Percentiles rank a stretch among this genome's conserved stretches.
Evolutionary conservation across 345 rosid species (phyloP).

Genomic region (Aquilaria yunnanensis): DNA sequence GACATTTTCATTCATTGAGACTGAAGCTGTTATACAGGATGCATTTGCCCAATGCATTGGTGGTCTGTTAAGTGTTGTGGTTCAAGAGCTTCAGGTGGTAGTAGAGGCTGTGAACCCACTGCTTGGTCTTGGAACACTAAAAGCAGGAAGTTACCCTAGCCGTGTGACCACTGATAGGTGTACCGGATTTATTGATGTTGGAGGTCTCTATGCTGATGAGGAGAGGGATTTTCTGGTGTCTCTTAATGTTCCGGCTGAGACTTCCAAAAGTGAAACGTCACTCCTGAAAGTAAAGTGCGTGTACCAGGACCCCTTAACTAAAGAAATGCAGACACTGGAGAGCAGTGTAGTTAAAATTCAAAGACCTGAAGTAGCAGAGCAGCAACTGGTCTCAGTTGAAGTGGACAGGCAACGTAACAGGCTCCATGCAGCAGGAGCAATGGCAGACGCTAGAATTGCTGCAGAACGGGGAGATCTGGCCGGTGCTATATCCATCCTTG

Average conservation of each 20-base stretch:
- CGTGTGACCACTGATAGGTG: constrained; percentile 37
- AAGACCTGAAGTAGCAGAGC: constrained; percentile 47
- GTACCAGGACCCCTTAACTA: constrained; percentile 71
- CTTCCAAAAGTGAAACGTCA: constrained; percentile 34
- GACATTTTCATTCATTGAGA: constrained; percentile 91
- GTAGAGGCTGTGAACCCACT: constrained; percentile 47
- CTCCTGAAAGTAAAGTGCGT: constrained; percentile 70
- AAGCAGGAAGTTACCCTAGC: constrained; percentile 74
- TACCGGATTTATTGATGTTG: constrained; percentile 58
- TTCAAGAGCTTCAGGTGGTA: constrained; percentile 70
- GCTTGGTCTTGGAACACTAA: constrained; percentile 50
- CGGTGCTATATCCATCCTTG: constrained; percentile 62
- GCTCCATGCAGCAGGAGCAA: constrained; percentile 82
- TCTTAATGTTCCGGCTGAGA: constrained; percentile 58
- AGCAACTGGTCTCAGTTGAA: constrained; percentile 61
- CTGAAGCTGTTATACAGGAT: constrained; percentile 84
- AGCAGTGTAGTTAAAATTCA: constrained; percentile 47
- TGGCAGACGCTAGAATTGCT: constrained; percentile 63
- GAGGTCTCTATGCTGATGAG: constrained; percentile 95
- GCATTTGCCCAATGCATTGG: constrained; percentile 99
- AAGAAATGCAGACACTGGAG: constrained; percentile 47
- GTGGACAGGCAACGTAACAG: constrained; percentile 94
- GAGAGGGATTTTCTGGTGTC: constrained; percentile 87
- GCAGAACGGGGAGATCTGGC: constrained; percentile 85
- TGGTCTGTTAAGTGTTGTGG: constrained; percentile 91